Percentiles rank a stretch among this genome's conserved stretches.
Evolutionary conservation across 176 grass and related monocot genomes (phyloP).

Genomic region (Alloteropsis semialata): DNA sequence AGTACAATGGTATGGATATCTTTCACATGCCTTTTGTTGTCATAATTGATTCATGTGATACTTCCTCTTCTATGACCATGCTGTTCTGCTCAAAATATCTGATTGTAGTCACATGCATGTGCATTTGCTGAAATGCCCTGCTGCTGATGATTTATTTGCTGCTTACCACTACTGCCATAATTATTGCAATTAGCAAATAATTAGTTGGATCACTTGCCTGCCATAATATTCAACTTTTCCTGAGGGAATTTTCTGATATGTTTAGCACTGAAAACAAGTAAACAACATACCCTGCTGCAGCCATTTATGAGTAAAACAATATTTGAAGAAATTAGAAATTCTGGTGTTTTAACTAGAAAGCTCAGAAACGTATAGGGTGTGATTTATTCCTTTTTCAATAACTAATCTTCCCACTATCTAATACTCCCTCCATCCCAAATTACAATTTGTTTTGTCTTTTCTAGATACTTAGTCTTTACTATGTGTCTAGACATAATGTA

Average conservation of each 20-base stretch:
- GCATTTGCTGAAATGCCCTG: neutral
- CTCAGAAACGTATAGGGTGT: constrained; percentile 7
- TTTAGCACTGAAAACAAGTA: neutral
- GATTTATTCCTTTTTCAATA: neutral
- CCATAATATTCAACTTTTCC: neutral
- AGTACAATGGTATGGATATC: constrained; percentile 55
- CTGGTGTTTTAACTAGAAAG: constrained; percentile 8
- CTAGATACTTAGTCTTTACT: no score
- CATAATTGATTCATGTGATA: neutral
- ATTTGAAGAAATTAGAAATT: neutral
- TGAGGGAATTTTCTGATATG: neutral
- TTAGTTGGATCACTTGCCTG: neutral
- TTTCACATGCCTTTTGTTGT: neutral
- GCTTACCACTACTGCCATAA: neutral
- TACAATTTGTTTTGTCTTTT: no score
- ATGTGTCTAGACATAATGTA: no score
- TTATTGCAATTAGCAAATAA: neutral
- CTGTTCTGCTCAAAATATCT: neutral
- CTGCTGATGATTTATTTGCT: neutral
- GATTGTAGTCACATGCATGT: neutral
- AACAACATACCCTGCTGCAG: neutral
- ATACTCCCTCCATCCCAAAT: no score
- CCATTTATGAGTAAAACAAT: neutral
- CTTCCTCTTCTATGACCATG: constrained; percentile 2
- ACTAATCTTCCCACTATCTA: constrained; percentile 3